phyloP scores from a whole-genome alignment of 2,329 filamentous ascomycete species.

The Fusarium hostae region DNA sequence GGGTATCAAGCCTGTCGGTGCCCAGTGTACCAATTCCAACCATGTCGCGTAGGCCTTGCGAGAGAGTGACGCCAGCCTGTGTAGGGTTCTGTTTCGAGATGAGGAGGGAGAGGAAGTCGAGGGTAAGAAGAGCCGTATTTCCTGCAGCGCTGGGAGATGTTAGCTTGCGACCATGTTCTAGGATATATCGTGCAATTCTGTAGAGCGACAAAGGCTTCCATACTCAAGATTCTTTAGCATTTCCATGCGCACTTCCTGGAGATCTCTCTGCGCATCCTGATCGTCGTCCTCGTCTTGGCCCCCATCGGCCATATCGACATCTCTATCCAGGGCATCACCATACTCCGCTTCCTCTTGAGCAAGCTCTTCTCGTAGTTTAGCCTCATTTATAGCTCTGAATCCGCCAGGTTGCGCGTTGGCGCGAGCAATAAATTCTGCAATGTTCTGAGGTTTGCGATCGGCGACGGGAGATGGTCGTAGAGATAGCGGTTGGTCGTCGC shows the following conservation, averaged over 20 bases:
- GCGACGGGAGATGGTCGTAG: constrained; percentile 60
- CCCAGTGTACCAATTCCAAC: constrained; percentile 81
- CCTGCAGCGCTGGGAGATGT: constrained; percentile 48
- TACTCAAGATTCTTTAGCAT: constrained; percentile 69
- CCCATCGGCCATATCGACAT: constrained; percentile 59
- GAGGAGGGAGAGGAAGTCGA: constrained; percentile 86
- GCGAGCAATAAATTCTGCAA: constrained; percentile 81
- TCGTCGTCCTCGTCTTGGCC: constrained; percentile 56
- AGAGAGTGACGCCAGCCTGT: constrained; percentile 76
- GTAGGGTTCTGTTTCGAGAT: constrained; percentile 83
- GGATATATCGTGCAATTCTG: not conserved
- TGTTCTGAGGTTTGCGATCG: constrained; percentile 66
- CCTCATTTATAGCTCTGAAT: constrained; percentile 83
- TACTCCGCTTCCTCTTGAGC: constrained; percentile 55
- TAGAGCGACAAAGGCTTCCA: constrained; percentile 30
- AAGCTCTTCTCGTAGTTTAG: constrained; percentile 76
- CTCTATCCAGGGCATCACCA: constrained; percentile 57
- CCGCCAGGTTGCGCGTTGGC: constrained; percentile 82
- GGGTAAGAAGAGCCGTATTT: constrained; percentile 73
- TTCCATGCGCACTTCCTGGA: constrained; percentile 64
- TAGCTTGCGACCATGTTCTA: not conserved
- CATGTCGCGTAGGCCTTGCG: constrained; percentile 73
- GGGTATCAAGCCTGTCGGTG: constrained; percentile 70
- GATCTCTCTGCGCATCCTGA: constrained; percentile 57
- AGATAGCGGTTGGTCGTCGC: constrained; percentile 51